Evolutionary conservation across 208 protist genomes (phyloP), one percentile per base, ranked within the genome.

Genomic region (Crithidia bombi): DNA sequence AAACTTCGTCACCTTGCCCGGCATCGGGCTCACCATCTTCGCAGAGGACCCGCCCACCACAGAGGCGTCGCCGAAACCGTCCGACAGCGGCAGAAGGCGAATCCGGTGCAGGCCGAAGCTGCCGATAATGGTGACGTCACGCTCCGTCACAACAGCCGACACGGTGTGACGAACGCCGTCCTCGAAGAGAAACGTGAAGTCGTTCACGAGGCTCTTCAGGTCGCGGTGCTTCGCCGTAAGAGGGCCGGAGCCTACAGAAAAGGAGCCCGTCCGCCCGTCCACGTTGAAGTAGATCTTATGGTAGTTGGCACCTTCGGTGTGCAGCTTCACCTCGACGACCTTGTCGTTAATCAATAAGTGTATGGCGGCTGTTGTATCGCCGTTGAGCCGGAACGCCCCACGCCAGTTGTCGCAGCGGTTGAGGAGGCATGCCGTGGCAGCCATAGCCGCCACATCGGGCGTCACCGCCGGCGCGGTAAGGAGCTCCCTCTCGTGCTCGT

Each of bases 21-120:
- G 95, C 95, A 98, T 98, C 30, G 97, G 94, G 19, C 75, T 62
- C 54, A 87, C 51, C 10, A 99, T 69, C 61, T 95, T 94, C 9
- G 86, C 84, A 12, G 98, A 90, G 51, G 89, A 88, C 30, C 97
- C 93, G 3, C 94, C 93, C 92, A 98, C 98, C 39, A 96, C 90
- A 10, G 92, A 78, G 39, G 56, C 66, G 58, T 82, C 65, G 12
- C 81, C 84, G 69, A 90, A 82, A 19, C 78, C 72, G 19, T 74
- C 58, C 12, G 25, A 17, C 35, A 86, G 65, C 9, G 78, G 71
- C 11, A 65, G 58, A 0, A 80, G 57, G 17, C 39, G 44, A 55
- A 79, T 78, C 50, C 32, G 64, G 39, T 59, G 64, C 28, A 51
- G 80, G 54, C 58, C 59, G 41, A 55, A 69, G 46, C 66, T 81